Percentiles rank a stretch among this genome's conserved stretches.
Conservation (phyloP, 2,329 filamentous ascomycete genomes). For the Curvularia spicifera region DNA sequence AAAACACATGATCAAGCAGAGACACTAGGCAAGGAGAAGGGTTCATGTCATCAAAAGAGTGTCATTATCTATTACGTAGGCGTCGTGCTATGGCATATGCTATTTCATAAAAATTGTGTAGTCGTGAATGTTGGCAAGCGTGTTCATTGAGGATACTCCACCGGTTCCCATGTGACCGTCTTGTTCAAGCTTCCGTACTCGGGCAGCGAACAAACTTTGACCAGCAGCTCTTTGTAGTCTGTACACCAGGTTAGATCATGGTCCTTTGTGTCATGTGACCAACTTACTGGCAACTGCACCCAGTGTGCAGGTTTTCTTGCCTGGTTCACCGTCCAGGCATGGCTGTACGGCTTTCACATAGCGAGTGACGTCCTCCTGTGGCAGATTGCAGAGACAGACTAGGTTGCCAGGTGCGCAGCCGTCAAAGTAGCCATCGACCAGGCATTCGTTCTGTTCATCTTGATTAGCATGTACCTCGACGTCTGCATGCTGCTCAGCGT, state of each 20-base stretch:
- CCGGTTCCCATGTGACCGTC: conserved; percentile 15
- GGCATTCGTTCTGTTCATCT: conserved; percentile 1
- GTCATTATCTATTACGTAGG: conserved; percentile 18
- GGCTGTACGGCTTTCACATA: conserved; percentile 28
- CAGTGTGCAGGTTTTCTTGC: conserved; percentile 21
- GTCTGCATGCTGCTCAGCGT: background rate
- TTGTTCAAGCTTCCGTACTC: conserved; percentile 20
- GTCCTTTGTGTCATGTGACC: background rate
- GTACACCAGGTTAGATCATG: background rate
- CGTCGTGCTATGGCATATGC: background rate
- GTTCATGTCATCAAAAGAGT: background rate
- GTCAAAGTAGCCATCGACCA: conserved; percentile 19
- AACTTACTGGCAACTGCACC: conserved; percentile 27
- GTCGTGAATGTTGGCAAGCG: conserved; percentile 2
- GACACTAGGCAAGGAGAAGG: background rate
- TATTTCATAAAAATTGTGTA: conserved; percentile 7
- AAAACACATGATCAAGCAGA: background rate
- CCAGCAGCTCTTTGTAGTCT: conserved; percentile 29
- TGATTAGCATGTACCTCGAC: background rate
- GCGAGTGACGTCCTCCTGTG: conserved; percentile 22
- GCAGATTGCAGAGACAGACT: conserved; percentile 22
- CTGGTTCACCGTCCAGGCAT: conserved; percentile 24
- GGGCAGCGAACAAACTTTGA: conserved; percentile 16
- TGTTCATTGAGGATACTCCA: background rate
- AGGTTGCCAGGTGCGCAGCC: conserved; percentile 17